Conservation (phyloP, 768 basidiomycete genomes). For the Serendipita sp. region DNA sequence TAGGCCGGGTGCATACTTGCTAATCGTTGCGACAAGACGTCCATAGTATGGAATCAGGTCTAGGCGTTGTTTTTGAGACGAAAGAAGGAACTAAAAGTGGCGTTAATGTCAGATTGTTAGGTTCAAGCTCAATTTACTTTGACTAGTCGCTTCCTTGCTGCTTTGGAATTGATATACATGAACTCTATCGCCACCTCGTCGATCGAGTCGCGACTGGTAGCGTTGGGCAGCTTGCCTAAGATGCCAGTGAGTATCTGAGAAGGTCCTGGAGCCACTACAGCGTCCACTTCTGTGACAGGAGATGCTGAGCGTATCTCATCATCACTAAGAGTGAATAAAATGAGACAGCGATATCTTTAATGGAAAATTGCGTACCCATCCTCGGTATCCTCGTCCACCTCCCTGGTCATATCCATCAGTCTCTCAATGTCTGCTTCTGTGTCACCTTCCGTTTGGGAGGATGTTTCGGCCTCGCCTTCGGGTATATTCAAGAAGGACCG, state of each 20-base stretch:
- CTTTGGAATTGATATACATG: conserved; percentile 91
- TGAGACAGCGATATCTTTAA: conserved; percentile 26
- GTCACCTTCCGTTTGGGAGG: conserved; percentile 18
- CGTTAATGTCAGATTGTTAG: conserved; percentile 4
- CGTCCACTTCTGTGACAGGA: conserved; percentile 15
- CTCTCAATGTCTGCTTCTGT: conserved; percentile 15
- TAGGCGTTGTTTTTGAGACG: conserved; percentile 72
- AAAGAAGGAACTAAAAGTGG: conserved; percentile 48
- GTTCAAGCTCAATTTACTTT: conserved; percentile 35
- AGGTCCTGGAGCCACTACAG: conserved; percentile 70
- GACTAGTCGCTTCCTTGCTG: conserved; percentile 77
- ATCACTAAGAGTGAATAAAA: not conserved
- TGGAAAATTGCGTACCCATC: conserved; percentile 14
- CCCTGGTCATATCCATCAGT: not conserved
- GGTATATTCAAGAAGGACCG: conserved; percentile 43
- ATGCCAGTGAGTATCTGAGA: conserved; percentile 84
- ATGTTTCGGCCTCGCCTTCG: conserved; percentile 17
- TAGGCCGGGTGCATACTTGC: conserved; percentile 86
- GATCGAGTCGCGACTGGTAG: conserved; percentile 76
- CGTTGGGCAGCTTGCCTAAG: conserved; percentile 80
- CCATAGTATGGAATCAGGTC: conserved; percentile 92
- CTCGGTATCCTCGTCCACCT: conserved; percentile 4
- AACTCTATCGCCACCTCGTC: conserved; percentile 95
- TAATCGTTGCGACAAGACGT: conserved; percentile 72
- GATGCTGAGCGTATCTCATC: conserved; percentile 33